Base-by-base conservation (phyloP, 2,329 filamentous ascomycete species). In the Paracorniculantispora psalliotae region DNA sequence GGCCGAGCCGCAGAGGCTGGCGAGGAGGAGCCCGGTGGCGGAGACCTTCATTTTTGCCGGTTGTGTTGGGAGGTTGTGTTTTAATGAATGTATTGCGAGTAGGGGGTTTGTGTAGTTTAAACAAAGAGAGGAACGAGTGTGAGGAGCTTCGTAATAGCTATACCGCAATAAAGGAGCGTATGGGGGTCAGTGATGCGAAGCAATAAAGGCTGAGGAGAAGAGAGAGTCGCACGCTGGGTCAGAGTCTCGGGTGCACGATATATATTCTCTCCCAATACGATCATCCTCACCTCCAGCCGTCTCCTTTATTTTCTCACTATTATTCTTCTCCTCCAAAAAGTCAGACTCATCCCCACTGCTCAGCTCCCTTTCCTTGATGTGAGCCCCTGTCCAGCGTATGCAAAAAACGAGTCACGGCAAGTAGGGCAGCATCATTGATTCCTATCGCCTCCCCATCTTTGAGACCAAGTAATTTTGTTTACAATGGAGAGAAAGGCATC, bases 1-100 rank as follows among this genome's bases (percentile, higher is more conserved):
- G 47, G 37, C 47, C 25, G 55, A 44, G 47, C 47, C 37, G 28
- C 26, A 58, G 19, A 58, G 37, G 55, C 55, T 51, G 39, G 55
- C 47, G 37, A 58, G 26, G 8, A 50, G n/a, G 47, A 58, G 17
- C 15, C 37, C 17, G 13, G 47, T 19, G 13, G 25, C 33, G 2
- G 46, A 57, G 46, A 51, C 41, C 55, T 58, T 58, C 55, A 58
- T 58, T 21, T 35, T 51, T 3, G 2, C 30, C 43, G 10, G 4
- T 37, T 37, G 13, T 51, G 15, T n/a, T 5, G 48, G 4, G 12
- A 10, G 7, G 17, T 2, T 49, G n/a, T 25, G 10, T 51, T 53
- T 23, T 6, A 33, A 7, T 7, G 15, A 2, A 3, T 17, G 21
- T n/a, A 0, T 7, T 17, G 10, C 23, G 12, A 7, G 6, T 21